Conservation (phyloP, 495 filamentous ascomycete species). For the Aspergillus leporis region DNA sequence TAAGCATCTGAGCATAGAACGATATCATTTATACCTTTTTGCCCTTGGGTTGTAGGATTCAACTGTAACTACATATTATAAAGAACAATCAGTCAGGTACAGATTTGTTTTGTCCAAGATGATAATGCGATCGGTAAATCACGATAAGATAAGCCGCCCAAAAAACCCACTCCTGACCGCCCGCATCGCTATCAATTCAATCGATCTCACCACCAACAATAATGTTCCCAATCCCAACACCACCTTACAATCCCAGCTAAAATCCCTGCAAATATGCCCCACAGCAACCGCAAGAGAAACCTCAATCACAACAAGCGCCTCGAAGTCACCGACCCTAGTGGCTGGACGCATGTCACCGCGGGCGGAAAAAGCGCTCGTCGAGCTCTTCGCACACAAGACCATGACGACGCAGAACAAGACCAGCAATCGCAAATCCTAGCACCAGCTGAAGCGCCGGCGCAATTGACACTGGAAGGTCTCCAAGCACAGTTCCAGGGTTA, state of each 20-base stretch:
- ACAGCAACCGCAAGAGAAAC: constrained; percentile 44
- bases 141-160: not conserved
- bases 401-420: constrained; percentile 9
- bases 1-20: too few species aligned
- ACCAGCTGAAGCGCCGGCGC: constrained; percentile 35
- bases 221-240: not conserved
- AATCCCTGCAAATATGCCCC: constrained; percentile 40
- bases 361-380: constrained; percentile 28
- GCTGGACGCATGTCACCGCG: constrained; percentile 58
- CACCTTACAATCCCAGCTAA: not conserved
- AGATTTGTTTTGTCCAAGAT: too few species aligned
- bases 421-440: constrained; percentile 7
- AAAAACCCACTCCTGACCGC: constrained; percentile 5
- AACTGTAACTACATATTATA: too few species aligned
- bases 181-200: constrained; percentile 1
- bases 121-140: not conserved
- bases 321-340: constrained; percentile 48
- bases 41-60: too few species aligned
- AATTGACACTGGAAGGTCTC: constrained; percentile 41
- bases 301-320: constrained; percentile 40
- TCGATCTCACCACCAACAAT: not conserved
- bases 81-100: too few species aligned
- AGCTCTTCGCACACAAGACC: constrained; percentile 7
- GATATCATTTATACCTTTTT: too few species aligned
- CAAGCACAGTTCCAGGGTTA: constrained; percentile 33